phyloP scores from a whole-genome alignment of 2,329 filamentous ascomycete genomes.

The Drechslera avenae region DNA sequence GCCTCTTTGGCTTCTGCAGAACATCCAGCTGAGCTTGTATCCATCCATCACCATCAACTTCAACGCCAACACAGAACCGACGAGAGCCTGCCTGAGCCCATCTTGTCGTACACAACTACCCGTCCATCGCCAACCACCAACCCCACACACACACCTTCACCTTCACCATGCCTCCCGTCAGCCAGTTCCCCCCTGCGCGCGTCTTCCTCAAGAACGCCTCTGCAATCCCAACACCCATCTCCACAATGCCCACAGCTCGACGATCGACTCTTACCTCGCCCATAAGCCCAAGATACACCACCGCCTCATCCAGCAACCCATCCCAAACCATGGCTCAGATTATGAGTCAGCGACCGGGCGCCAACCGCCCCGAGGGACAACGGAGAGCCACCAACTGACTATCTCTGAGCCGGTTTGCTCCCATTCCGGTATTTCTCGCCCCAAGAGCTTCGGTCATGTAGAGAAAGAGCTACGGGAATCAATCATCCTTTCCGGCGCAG shows the following conservation, averaged over 20 bases:
- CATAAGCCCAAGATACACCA: slow-evolving; percentile 23
- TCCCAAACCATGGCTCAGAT: slow-evolving; percentile 34
- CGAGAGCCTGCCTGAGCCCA: background rate
- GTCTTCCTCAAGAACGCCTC: slow-evolving; percentile 35
- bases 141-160: background rate
- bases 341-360: slow-evolving; percentile 30
- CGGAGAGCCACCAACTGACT: slow-evolving; percentile 4
- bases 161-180: slow-evolving; percentile 37
- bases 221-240: slow-evolving; percentile 11
- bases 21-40: no score
- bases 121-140: background rate
- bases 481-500: no score
- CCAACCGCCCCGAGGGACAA: background rate
- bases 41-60: background rate
- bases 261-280: slow-evolving; percentile 16
- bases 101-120: background rate
- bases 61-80: background rate
- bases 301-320: slow-evolving; percentile 23
- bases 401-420: no score
- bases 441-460: no score
- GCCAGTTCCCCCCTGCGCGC: slow-evolving; percentile 41
- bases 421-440: no score
- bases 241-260: slow-evolving; percentile 3
- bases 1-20: no score
- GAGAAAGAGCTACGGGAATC: no score